A percentile compares a stretch with the other conserved stretches of the same genome.
These are phyloP conservation scores for Ilyonectria destructans DNA, from an alignment of 2,329 filamentous ascomycete species.

Conservation along the genomic window DNA sequence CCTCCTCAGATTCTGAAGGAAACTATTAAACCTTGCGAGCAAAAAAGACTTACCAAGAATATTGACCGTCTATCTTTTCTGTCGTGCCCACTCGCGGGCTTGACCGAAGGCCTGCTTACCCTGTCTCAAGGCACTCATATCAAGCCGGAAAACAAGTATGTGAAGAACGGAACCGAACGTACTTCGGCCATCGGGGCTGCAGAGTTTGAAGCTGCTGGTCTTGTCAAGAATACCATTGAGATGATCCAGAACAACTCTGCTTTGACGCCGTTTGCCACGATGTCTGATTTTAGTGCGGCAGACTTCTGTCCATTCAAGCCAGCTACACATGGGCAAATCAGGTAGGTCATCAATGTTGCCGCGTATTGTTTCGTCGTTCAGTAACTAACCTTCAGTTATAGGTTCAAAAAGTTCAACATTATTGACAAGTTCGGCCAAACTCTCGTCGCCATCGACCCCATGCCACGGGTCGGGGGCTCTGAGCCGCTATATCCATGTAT, in stretches of 20 bases:
- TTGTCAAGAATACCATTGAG: conserved; percentile 37
- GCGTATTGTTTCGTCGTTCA: too few species aligned
- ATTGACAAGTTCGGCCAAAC: conserved; percentile 67
- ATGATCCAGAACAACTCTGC: conserved; percentile 47
- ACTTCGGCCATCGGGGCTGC: conserved; percentile 35
- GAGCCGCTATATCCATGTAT: conserved; percentile 53
- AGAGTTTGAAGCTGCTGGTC: conserved; percentile 35
- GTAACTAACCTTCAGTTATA: too few species aligned
- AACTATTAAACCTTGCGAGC: background rate
- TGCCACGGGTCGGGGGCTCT: conserved; percentile 29
- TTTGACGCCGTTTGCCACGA: conserved; percentile 56
- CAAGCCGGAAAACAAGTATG: conserved; percentile 55
- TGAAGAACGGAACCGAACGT: too few species aligned
- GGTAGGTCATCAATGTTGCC: too few species aligned
- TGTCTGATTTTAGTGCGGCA: conserved; percentile 45
- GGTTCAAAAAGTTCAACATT: conserved; percentile 63
- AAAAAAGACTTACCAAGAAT: too few species aligned
- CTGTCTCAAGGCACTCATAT: conserved; percentile 56
- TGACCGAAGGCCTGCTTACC: conserved; percentile 54
- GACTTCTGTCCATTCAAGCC: conserved; percentile 59
- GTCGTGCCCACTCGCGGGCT: conserved; percentile 53
- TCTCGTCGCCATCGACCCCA: conserved; percentile 52
- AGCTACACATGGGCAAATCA: conserved; percentile 65
- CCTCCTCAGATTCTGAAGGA: conserved; percentile 40
- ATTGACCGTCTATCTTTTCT: conserved; percentile 41